Evolutionary conservation across 2,329 filamentous ascomycete species (phyloP), one percentile per base, ranked within the genome.

Genomic region (Colletotrichum ledebouriae): DNA sequence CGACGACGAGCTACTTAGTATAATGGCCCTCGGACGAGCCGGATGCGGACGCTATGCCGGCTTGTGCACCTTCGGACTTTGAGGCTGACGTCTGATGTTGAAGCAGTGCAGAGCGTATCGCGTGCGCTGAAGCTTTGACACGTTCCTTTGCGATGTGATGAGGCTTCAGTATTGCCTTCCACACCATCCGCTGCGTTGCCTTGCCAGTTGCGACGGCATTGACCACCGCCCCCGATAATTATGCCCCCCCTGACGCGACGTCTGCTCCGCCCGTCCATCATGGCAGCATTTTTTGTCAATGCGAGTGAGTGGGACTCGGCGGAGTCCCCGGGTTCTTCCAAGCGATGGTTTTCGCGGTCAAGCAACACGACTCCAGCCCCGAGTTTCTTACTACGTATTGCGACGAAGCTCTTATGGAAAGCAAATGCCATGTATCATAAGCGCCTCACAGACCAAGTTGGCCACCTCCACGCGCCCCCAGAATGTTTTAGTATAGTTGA

Each of bases 401-500:
- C 13, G 37, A 22, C 29, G 37, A 33, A 29, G 22, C 46, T 41
- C 53, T 67, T 59, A 46, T 59, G 47, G 53, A 55, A 59, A 25
- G 42, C 20, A 25, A 15, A 12, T 29, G 13, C 12, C n/a, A 39
- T 50, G 61, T 59, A 52, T 55, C 47, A 52, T 5, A 37, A 22
- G 39, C 41, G 37, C 33, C 41, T 64, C 59, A 64, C 60, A 41
- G 53, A 41, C 53, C 60, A 29, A 46, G 13, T 39, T 41, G 11
- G 13, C 29, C 37, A 53, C 50, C 50, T 63, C 37, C 53, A 37
- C 15, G 34, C 25, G 33, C 25, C 59, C 46, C 59, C n/a, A 25
- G 39, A 17, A 63, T 64, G 53, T 64, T 55, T 59, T 41, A 55
- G n/a, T n/a, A n/a, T n/a, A n/a, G 58, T 53, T 59, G 20, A 11